Evolutionary conservation across 2,329 filamentous ascomycete genomes (phyloP), one percentile per base, ranked within the genome.

Genomic region (Ophiostoma australiae): DNA sequence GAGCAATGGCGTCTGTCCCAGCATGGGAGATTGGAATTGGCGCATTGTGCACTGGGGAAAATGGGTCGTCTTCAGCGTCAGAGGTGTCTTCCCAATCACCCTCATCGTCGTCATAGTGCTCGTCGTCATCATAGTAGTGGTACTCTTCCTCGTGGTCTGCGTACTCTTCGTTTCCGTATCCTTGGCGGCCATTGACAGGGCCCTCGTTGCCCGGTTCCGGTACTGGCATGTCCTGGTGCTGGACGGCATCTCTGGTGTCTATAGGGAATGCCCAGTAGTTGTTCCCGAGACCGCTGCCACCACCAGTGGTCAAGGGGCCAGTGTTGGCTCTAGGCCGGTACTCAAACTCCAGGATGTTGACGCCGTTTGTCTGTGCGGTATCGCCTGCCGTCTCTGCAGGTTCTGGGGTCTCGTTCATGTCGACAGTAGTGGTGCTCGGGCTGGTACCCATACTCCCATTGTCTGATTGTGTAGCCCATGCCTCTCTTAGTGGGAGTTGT

Each of bases 211-310:
- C 44, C 17, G 44, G 44, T 48, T 48, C 44, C 17, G 17, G 44
- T 3, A 15, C 44, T n/a, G 44, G 44, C 44, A 48, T 48, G 44
- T 48, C 44, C 17, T 48, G 44, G 44, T 48, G 17, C 17, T 20
- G 44, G 17, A 10, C 17, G 4, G 44, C 5, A n/a, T 48, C 44
- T n/a, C 17, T 17, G 3, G 20, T 6, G 1, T 48, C 44, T 27
- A n/a, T 17, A 11, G 52, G 52, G 10, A 89, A 89, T 0, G 83
- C 84, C 88, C 87, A 90, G 74, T 80, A 89, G 73, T 88, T 88
- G 76, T 86, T 86, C 0, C 83, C 87, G 20, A 89, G 76, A 0
- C 85, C 84, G 69, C 87, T 84, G 70, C 84, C 79, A 2, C 78
- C 78, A 10, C 81, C 78, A 4, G 79, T 80, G 6, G 78, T 76